Evolutionary conservation across 129 eudicot genomes (phyloP), one percentile per base, ranked within the genome.

Genomic region (Erigeron canadensis): DNA sequence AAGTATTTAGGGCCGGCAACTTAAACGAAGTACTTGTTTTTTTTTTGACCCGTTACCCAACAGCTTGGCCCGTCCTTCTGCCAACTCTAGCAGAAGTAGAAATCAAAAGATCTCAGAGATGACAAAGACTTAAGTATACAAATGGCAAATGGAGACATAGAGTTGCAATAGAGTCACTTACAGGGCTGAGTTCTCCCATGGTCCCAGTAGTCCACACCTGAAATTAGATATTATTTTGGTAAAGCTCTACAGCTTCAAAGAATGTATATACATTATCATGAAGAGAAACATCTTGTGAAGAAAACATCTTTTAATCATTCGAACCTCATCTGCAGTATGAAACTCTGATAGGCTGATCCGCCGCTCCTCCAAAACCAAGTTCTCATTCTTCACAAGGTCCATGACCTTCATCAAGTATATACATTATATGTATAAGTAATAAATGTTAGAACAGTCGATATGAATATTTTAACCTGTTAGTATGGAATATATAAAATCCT

Each of bases 121-220:
- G 16, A n/a, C 2, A 50, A 12, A 18, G n/a, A 10, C 34, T 50
- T 54, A 17, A 54, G 41, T 22, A 44, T 41, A 59, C 46, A 59
- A 44, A 59, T 15, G 59, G 34, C 10, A 46, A 1, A 46, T 46
- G 34, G 21, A 40, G 39, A 46, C 1, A 46, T 46, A 16, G 21
- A 40, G 39, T 55, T 70, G 50, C 23, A 16, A 57, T 40, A 56
- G 17, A 75, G 64, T 34, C 61, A 87, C 88, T 40, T 90, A 94
- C 99, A 72, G 99, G 97, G 78, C 91, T 90, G 57, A 94, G 93
- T 76, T 90, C 97, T 77, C 95, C 97, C 91, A 90, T 90, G 19
- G 97, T 90, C 76, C 95, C 95, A 4, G 95, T 85, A 15, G 97
- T 90, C 89, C 90, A 90, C 5, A 90, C 91, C 97, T 90, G 86